Conservation (phyloP, 176 grass and related monocot genomes). For the Guadua angustifolia region DNA sequence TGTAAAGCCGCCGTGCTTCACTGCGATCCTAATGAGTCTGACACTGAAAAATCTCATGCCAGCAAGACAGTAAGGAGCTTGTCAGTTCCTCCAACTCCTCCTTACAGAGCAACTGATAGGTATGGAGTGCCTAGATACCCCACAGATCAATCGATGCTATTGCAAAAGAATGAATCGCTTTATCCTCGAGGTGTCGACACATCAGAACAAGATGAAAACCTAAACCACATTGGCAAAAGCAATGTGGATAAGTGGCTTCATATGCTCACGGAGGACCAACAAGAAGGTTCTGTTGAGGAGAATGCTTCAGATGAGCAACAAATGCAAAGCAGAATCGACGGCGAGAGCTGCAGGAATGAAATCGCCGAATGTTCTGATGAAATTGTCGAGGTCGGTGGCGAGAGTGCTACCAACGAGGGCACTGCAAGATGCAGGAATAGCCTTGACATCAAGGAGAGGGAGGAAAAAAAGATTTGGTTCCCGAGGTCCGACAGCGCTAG, state of each 20-base stretch:
- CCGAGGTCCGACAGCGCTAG: conserved; percentile 68
- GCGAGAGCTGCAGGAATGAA: conserved; percentile 40
- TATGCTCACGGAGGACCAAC: conserved; percentile 57
- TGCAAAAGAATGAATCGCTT: conserved; percentile 32
- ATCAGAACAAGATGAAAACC: conserved; percentile 55
- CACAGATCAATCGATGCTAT: conserved; percentile 16
- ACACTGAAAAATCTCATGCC: conserved; percentile 34
- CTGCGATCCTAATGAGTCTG: conserved; percentile 21
- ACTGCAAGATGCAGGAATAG: conserved; percentile 52
- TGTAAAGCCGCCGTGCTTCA: conserved; percentile 13
- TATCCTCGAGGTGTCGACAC: background rate
- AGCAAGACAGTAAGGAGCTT: conserved; percentile 39
- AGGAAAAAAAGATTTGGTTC: conserved; percentile 56
- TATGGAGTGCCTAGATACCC: conserved; percentile 25
- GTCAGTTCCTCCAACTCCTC: conserved; percentile 54
- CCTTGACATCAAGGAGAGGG: conserved; percentile 67
- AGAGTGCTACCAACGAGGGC: conserved; percentile 38
- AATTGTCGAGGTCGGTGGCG: conserved; percentile 42
- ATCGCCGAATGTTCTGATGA: conserved; percentile 50
- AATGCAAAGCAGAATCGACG: conserved; percentile 23
- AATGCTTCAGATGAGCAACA: conserved; percentile 34
- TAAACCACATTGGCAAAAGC: conserved; percentile 63
- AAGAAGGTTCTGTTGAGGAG: conserved; percentile 37
- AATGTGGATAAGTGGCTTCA: conserved; percentile 83
- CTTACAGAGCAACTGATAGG: conserved; percentile 35